Evolutionary conservation across 225 moss, liverwort and hornwort species (phyloP).

Genomic region (Marchantia polymorpha): DNA sequence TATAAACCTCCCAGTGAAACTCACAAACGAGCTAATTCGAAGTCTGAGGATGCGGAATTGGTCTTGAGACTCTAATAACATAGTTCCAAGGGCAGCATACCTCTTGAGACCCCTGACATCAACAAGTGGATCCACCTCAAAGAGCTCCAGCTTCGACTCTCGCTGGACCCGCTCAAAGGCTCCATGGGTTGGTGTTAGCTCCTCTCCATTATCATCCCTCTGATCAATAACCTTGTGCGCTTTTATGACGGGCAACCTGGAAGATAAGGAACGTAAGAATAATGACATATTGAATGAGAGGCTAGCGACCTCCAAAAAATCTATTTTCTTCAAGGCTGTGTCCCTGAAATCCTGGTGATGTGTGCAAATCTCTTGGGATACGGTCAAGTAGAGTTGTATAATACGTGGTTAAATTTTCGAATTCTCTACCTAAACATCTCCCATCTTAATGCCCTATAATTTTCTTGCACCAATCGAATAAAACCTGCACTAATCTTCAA

Average conservation of each 20-base stretch:
- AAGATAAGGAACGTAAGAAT: slow-evolving; percentile 18
- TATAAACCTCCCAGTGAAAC: no score
- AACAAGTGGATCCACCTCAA: slow-evolving; percentile 82
- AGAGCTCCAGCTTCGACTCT: slow-evolving; percentile 90
- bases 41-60: background rate
- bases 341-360: no score
- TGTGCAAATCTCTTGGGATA: no score
- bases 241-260: slow-evolving; percentile 48
- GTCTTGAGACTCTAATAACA: background rate
- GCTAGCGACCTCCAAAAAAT: no score
- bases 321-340: no score
- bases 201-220: slow-evolving; percentile 53
- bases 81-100: slow-evolving; percentile 27
- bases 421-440: background rate
- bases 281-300: no score
- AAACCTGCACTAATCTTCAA: no score
- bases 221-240: slow-evolving; percentile 48
- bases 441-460: background rate
- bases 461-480: no score
- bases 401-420: background rate
- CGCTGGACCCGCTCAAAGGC: slow-evolving; percentile 71
- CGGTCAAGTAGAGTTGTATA: background rate
- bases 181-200: slow-evolving; percentile 39
- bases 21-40: background rate
- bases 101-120: slow-evolving; percentile 96